Evolutionary conservation across 1,284 basidiomycete species (phyloP).

Genomic region (Phellopilus nigrolimitatus): DNA sequence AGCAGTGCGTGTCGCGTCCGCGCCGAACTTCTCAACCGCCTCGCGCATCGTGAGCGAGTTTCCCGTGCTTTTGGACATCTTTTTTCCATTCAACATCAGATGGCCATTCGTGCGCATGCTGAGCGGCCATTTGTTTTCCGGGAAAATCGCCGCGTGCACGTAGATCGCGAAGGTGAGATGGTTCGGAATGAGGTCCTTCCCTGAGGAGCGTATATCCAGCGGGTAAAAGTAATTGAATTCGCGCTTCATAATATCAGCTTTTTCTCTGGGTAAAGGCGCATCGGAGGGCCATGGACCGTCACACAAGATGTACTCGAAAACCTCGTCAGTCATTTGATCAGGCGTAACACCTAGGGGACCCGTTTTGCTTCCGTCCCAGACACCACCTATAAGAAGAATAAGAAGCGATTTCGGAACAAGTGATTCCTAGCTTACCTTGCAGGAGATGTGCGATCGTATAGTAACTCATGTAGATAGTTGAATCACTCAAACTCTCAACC

Average conservation of each 20-base stretch:
- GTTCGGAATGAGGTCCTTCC: constrained; percentile 97
- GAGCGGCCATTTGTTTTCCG: constrained; percentile 89
- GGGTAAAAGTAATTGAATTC: constrained; percentile 99
- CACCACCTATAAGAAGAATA: constrained; percentile 43
- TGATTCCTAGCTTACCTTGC: constrained; percentile 52
- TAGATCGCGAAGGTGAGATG: constrained; percentile 95
- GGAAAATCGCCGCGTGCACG: constrained; percentile 92
- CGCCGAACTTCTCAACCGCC: constrained; percentile 82
- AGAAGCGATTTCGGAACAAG: constrained; percentile 17
- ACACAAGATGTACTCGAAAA: constrained; percentile 94
- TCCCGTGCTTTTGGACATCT: constrained; percentile 98
- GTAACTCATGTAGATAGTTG: constrained; percentile 98
- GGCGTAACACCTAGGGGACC: constrained; percentile 85
- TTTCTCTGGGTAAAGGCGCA: constrained; percentile 65
- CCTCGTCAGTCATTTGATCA: constrained; percentile 94
- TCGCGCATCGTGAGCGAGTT: constrained; percentile 81
- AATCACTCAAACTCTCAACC: constrained; percentile 96
- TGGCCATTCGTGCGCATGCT: constrained; percentile 96
- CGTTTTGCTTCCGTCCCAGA: constrained; percentile 72
- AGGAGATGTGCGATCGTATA: constrained; percentile 92
- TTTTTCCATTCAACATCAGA: constrained; percentile 96
- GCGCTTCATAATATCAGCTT: constrained; percentile 81
- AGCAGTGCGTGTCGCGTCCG: constrained; percentile 87
- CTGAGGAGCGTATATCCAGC: constrained; percentile 97
- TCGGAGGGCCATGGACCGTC: constrained; percentile 71